These are phyloP conservation scores for Cutaneotrichosporon cutaneum DNA, from an alignment of 1,284 basidiomycete species.

Conservation along the genomic window DNA sequence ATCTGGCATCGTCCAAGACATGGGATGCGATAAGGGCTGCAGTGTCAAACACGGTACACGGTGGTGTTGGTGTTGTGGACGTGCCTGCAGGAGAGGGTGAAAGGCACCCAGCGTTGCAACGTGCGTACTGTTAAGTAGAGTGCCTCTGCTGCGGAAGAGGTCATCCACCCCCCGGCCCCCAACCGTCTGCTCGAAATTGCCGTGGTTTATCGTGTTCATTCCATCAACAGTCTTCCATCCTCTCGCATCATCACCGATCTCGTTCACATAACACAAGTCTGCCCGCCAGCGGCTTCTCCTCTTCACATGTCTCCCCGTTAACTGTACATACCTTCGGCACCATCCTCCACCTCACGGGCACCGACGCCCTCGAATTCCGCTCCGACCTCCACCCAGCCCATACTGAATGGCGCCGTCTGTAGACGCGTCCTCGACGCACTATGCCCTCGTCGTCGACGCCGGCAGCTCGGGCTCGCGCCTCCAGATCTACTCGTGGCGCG, in stretches of 20 bases:
- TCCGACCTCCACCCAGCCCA: background rate
- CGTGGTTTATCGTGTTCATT: background rate
- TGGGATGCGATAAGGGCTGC: no score
- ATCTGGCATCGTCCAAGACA: background rate
- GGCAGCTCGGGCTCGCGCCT: slow-evolving; percentile 91
- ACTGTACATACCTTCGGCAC: background rate
- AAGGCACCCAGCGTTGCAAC: no score
- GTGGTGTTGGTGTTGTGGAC: no score
- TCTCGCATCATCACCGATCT: background rate
- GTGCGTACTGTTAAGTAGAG: no score
- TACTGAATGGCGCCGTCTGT: slow-evolving; percentile 47
- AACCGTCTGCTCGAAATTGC: background rate
- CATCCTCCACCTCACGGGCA: background rate
- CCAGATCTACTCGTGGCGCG: slow-evolving; percentile 96
- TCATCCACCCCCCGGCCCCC: no score
- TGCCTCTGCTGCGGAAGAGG: no score
- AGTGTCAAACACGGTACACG: no score
- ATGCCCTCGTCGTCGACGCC: slow-evolving; percentile 95
- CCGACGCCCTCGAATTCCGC: background rate
- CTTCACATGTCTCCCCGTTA: background rate
- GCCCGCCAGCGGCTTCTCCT: background rate
- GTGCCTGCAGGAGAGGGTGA: no score
- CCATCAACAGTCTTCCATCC: background rate
- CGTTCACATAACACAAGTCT: background rate
- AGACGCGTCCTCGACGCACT: slow-evolving; percentile 65